Evolutionary conservation across 164 flowering plant species (phyloP), one percentile per base, ranked within the genome.

Genomic region (Stephania yunnanensis): DNA sequence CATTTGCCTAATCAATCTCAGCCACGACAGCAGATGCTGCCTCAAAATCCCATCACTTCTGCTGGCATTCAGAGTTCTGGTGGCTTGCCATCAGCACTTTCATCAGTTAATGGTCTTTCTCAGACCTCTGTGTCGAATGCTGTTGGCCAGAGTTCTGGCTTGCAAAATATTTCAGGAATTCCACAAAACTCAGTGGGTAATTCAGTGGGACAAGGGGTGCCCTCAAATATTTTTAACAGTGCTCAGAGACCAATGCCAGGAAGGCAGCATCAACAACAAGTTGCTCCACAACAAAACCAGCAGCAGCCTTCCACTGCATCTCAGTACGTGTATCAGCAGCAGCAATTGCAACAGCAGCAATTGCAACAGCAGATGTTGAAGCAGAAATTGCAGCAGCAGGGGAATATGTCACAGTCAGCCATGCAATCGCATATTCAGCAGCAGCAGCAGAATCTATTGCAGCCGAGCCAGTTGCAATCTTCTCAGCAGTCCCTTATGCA

Each of bases 201-300:
- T 46, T 70, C 72, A 45, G 82, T 90, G 82, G 93, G 91, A 19
- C 93, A 87, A 75, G 91, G 88, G 58, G 76, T 85, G 66, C 61
- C 88, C 17, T 73, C 90, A 19, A 89, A 82, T 82, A 81, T 88
- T 78, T 89, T 87, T 81, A 58, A 90, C 25, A 87, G 80, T 80
- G 46, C 89, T 12, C 97, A 89, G 82, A 90, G 90, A 82, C 95
- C 82, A 74, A 80, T 91, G 80, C 89, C 78, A 64, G 97, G 88
- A 69, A 91, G 94, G 83, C 98, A 86, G 77, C 81, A 73, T 44
- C 65, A 75, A 10, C 88, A 89, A 77, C 89, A 81, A 74, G 84
- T 80, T 69, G 78, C 74, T 68, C 45, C 84, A 75, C 74, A 72
- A 29, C 69, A 63, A 25, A 42, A 73, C 66, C 89, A 85, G 42